Percentiles rank a stretch among this genome's conserved stretches.
Evolutionary conservation across 2,329 filamentous ascomycete species (phyloP).

Genomic region (Aspergillus neotritici): DNA sequence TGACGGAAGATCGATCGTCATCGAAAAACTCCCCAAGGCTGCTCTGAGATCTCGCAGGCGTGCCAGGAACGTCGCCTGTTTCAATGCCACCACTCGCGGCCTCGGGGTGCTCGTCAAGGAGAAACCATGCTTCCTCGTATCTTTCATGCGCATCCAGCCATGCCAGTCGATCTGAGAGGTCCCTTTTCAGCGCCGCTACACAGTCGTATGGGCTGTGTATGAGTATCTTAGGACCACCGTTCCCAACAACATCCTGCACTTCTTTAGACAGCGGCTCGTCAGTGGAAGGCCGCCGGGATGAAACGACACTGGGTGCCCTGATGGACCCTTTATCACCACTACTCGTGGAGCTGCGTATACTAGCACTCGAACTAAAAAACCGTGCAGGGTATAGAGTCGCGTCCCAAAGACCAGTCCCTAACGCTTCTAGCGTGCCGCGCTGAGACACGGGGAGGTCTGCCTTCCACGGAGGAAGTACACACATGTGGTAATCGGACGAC

Average conservation of each 20-base stretch:
- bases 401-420: conserved; percentile 77
- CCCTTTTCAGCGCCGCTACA: conserved; percentile 82
- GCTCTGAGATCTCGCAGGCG: conserved; percentile 31
- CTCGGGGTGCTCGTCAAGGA: conserved; percentile 84
- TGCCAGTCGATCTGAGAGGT: conserved; percentile 73
- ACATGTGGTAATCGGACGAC: conserved; percentile 86
- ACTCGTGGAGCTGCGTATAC: conserved; percentile 56
- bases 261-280: conserved; percentile 35
- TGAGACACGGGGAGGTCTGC: conserved; percentile 60
- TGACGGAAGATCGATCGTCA: conserved; percentile 62
- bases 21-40: conserved; percentile 63
- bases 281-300: conserved; percentile 48
- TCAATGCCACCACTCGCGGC: conserved; percentile 44
- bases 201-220: conserved; percentile 97
- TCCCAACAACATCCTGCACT: conserved; percentile 46
- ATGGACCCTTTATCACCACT: conserved; percentile 55
- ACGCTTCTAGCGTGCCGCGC: conserved; percentile 68
- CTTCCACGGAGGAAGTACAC: conserved; percentile 70
- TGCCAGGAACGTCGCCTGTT: conserved; percentile 28
- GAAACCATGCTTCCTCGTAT: conserved; percentile 81
- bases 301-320: conserved; percentile 47
- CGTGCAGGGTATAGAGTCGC: conserved; percentile 80
- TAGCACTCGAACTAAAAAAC: conserved; percentile 81
- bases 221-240: conserved; percentile 71
- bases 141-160: conserved; percentile 80